A percentile compares a stretch with the other conserved stretches of the same genome.
Evolutionary conservation across 805 yeast genomes (phyloP).

Genomic region (Ogataea pilisensis): DNA sequence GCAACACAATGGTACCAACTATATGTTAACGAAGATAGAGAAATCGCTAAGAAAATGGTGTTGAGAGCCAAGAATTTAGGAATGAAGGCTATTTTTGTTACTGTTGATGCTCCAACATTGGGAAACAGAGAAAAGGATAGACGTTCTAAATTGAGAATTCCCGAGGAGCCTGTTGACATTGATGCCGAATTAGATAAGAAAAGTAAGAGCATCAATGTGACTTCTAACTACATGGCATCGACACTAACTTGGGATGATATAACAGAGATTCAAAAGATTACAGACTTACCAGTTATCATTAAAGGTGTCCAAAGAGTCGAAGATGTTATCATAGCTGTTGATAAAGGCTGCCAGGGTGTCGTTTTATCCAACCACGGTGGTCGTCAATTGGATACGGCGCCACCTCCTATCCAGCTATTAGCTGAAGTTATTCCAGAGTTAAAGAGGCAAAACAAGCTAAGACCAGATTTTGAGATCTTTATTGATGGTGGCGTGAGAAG

Average conservation of each 20-base stretch:
- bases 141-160: slow-evolving; percentile 26
- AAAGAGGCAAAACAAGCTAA: slow-evolving; percentile 39
- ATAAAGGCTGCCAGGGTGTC: slow-evolving; percentile 71
- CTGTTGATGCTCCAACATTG: slow-evolving; percentile 89
- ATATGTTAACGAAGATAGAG: slow-evolving; percentile 75
- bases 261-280: slow-evolving; percentile 47
- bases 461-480: slow-evolving; percentile 52
- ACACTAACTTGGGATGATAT: slow-evolving; percentile 64
- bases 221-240: no score
- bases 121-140: slow-evolving; percentile 79
- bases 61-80: slow-evolving; percentile 70
- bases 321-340: slow-evolving; percentile 71
- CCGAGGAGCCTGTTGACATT: no score
- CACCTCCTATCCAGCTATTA: slow-evolving; percentile 72
- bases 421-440: slow-evolving; percentile 63
- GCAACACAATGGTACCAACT: slow-evolving; percentile 89
- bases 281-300: slow-evolving; percentile 63
- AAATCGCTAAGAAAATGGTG: slow-evolving; percentile 57
- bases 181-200: no score
- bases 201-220: no score
- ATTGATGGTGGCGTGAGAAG: slow-evolving; percentile 69
- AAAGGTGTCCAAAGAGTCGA: slow-evolving; percentile 86
- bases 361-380: slow-evolving; percentile 90
- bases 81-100: slow-evolving; percentile 76
- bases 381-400: slow-evolving; percentile 76